Conservation (phyloP, 163 green algal genomes). For the Trebouxiophyceae sp. region DNA sequence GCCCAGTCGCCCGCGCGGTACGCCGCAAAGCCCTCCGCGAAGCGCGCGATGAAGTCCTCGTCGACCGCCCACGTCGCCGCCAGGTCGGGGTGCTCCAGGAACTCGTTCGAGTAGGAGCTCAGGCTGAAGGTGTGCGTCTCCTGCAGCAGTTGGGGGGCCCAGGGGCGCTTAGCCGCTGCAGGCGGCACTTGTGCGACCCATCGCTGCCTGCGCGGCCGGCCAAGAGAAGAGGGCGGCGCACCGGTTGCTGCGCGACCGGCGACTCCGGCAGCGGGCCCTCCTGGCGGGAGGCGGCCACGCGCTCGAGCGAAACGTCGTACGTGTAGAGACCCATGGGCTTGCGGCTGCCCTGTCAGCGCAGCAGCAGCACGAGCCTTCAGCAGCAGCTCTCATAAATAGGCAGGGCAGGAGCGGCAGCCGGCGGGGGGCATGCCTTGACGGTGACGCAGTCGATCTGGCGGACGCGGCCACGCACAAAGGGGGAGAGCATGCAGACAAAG, state of each 20-base stretch:
- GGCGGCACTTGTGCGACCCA: too few relatives aligned
- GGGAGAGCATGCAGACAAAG: constrained; percentile 79
- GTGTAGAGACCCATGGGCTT: constrained; percentile 80
- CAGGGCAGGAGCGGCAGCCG: too few relatives aligned
- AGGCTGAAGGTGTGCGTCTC: background rate
- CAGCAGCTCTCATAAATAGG: too few relatives aligned
- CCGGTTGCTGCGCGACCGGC: too few relatives aligned
- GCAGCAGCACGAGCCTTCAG: too few relatives aligned
- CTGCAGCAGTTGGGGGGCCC: too few relatives aligned
- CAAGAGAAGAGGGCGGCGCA: too few relatives aligned
- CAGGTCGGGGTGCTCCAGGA: constrained; percentile 68
- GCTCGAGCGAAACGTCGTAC: constrained; percentile 52
- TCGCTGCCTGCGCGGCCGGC: too few relatives aligned
- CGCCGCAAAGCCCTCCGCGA: constrained; percentile 27
- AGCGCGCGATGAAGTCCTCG: constrained; percentile 41
- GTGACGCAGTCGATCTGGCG: constrained; percentile 88
- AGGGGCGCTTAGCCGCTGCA: too few relatives aligned
- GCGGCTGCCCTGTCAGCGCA: constrained; percentile 59
- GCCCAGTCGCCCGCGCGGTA: constrained; percentile 47
- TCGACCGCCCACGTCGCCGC: constrained; percentile 44
- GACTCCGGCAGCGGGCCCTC: too few relatives aligned
- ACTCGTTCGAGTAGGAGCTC: constrained; percentile 39
- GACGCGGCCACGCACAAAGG: constrained; percentile 28
- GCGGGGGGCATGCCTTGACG: constrained; percentile 58
- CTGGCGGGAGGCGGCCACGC: background rate